A percentile compares a stretch with the other conserved stretches of the same genome.
phyloP scores from a whole-genome alignment of 352 stramenopile genomes.

The Globisporangium radiosum region DNA sequence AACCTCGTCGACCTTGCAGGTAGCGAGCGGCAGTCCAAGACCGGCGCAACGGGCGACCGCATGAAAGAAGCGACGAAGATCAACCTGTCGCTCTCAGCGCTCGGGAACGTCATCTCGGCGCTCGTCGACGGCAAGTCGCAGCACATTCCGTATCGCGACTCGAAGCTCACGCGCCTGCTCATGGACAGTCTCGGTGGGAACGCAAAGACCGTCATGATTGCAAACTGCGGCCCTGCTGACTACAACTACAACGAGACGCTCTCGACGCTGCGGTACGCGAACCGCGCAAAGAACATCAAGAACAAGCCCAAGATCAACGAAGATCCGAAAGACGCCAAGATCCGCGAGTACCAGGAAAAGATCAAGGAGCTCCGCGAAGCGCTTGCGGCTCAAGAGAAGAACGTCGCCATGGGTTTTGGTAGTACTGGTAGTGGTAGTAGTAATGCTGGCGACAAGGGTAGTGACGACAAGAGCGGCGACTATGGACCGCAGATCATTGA shows the following conservation, averaged over 20 bases:
- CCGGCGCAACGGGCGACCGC: conserved; percentile 57
- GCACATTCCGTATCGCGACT: conserved; percentile 80
- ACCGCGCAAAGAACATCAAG: conserved; percentile 99
- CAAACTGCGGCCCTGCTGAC: conserved; percentile 95
- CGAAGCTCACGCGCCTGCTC: conserved; percentile 81
- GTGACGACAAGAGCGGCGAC: conserved; percentile 33
- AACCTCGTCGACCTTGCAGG: conserved; percentile 89
- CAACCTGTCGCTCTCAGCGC: conserved; percentile 48
- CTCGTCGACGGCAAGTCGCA: conserved; percentile 68
- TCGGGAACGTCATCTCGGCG: conserved; percentile 83
- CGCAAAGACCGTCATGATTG: conserved; percentile 96
- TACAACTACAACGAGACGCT: conserved; percentile 97
- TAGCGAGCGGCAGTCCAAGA: conserved; percentile 75
- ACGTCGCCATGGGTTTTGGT: conserved; percentile 16
- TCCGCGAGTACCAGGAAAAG: conserved; percentile 95
- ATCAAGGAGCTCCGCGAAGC: conserved; percentile 92
- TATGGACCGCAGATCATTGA: conserved; percentile 46
- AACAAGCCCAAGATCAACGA: conserved; percentile 99
- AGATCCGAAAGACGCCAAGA: conserved; percentile 97
- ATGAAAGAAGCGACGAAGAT: conserved; percentile 83
- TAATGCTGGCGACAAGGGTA: conserved; percentile 2
- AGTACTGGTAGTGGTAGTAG: conserved; percentile 2
- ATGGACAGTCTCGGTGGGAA: conserved; percentile 76
- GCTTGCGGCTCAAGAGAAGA: conserved; percentile 44
- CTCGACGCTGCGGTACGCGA: conserved; percentile 95